Base-by-base conservation (phyloP, 2,329 filamentous ascomycete species). In the Ustilaginoidea virens region DNA sequence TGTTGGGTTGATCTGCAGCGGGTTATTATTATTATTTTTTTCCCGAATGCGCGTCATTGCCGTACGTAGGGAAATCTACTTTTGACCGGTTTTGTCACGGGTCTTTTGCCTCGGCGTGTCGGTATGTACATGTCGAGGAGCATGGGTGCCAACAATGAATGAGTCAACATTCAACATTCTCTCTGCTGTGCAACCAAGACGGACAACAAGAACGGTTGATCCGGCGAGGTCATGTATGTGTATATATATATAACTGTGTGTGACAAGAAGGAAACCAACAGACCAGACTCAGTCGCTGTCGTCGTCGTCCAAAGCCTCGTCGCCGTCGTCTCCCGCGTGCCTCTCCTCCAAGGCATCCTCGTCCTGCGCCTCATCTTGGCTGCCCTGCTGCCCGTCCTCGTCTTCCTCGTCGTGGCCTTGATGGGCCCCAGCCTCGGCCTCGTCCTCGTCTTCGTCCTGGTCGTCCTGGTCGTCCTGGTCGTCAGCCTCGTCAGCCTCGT, bases 261-360 rank as follows among this genome's bases (percentile, higher is more conserved):
- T n/a, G n/a, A n/a, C n/a, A n/a, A n/a, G n/a, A n/a, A 4, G 16
- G 23, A 8, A n/a, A 15, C 12, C 12, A 3, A 16, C 7, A 15
- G 12, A 21, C 12, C 12, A 14, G 19, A n/a, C 19, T 14, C n/a
- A 29, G 32, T 72, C 68, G 40, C 68, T 73, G 36, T 74, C 70
- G 29, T 68, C 63, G 8, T 66, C 69, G 38, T 74, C 71, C 33
- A 76, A 48, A 9, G 70, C 74, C 38, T 78, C 74, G 33, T 75
- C 72, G 16, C 58, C 66, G 2, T 60, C 57, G 4, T 61, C 61
- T 16, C 56, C 56, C 12, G 56, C 53, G 30, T 59, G 45, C 19
- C 59, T 60, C 26, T 66, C 63, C 17, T 66, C 66, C 7, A 58
- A 54, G 4, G 60, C 53, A 0, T 50, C 48, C 0, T 59, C 56